Percentiles rank a stretch among this genome's conserved stretches.
Evolutionary conservation across 768 basidiomycete genomes (phyloP).

Genomic region (Pulveroboletus sp.): DNA sequence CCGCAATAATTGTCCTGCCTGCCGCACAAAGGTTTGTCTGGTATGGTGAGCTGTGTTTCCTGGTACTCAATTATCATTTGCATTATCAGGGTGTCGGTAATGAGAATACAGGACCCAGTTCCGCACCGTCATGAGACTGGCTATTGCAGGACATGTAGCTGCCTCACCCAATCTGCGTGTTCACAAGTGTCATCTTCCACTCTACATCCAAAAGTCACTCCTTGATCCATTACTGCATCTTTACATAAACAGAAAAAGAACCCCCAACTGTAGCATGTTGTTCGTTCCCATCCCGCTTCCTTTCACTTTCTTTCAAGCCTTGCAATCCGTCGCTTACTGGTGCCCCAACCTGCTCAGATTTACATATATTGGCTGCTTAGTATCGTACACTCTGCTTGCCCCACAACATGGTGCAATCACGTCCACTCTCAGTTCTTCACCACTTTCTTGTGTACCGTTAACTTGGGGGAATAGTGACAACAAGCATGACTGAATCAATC

Average conservation of each 20-base stretch:
- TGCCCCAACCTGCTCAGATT: constrained; percentile 18
- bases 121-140: constrained; percentile 1
- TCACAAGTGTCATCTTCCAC: constrained; percentile 1
- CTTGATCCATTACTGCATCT: constrained; percentile 12
- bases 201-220: constrained; percentile 14
- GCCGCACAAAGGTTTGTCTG: constrained; percentile 62
- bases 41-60: neutral
- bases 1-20: constrained; percentile 89
- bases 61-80: neutral
- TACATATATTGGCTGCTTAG: constrained; percentile 19
- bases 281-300: constrained; percentile 8
- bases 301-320: constrained; percentile 4
- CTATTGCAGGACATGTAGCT: constrained; percentile 9
- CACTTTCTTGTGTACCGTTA: constrained; percentile 12
- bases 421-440: neutral
- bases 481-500: constrained; percentile 18
- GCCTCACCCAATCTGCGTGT: neutral
- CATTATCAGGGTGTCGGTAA: constrained; percentile 22
- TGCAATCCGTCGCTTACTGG: constrained; percentile 7
- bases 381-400: constrained; percentile 7
- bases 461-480: constrained; percentile 1
- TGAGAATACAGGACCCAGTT: constrained; percentile 15
- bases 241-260: constrained; percentile 10
- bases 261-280: constrained; percentile 26
- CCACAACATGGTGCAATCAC: constrained; percentile 14